phyloP scores from a whole-genome alignment of 768 basidiomycete species.

The Panellus pusillus region DNA sequence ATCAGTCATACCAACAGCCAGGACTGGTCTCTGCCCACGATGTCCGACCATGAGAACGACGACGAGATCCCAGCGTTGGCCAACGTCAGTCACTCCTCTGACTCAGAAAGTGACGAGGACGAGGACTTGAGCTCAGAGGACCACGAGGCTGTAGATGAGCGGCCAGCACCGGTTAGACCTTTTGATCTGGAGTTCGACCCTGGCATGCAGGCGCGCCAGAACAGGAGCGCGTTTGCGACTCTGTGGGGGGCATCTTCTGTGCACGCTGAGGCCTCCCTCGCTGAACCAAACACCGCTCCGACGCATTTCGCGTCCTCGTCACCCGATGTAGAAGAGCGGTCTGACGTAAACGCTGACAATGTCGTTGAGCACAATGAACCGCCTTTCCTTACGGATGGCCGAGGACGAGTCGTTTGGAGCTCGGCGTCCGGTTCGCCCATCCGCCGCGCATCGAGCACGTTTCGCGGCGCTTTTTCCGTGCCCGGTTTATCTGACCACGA shows the following conservation, averaged over 20 bases:
- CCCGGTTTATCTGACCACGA: neutral
- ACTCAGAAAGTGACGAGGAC: conserved; percentile 13
- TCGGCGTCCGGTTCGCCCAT: conserved; percentile 21
- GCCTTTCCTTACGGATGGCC: conserved; percentile 63
- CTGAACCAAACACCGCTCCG: neutral
- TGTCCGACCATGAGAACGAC: conserved; percentile 21
- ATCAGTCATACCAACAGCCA: conserved; percentile 15
- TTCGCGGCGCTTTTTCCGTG: conserved; percentile 3
- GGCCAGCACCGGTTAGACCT: conserved; percentile 1
- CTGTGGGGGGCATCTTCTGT: neutral
- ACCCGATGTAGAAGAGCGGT: conserved; percentile 15
- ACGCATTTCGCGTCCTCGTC: neutral
- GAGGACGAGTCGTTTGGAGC: conserved; percentile 58
- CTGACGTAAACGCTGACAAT: conserved; percentile 20
- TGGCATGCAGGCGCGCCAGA: conserved; percentile 1
- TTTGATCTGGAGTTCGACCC: conserved; percentile 16
- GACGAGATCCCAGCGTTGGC: conserved; percentile 40
- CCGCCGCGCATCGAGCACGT: neutral
- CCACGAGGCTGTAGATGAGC: neutral
- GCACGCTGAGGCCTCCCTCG: neutral
- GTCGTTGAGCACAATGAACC: conserved; percentile 33
- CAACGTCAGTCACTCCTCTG: conserved; percentile 27
- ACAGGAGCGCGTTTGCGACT: neutral
- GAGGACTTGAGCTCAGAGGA: neutral
- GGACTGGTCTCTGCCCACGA: conserved; percentile 4